Base-by-base conservation (phyloP, 345 rosid species). In the Linum tenue region DNA sequence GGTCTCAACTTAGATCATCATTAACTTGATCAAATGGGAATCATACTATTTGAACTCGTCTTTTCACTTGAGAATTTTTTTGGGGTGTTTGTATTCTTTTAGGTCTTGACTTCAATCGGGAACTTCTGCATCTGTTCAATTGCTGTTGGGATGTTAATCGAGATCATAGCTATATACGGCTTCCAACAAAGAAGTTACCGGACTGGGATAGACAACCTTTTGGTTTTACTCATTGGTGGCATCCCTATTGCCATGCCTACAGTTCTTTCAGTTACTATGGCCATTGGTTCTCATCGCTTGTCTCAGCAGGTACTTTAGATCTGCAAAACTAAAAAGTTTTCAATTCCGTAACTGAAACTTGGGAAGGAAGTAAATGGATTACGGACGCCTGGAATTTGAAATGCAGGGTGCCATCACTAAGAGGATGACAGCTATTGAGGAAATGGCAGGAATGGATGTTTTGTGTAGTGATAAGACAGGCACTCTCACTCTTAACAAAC, bases 221-320 rank as follows among this genome's bases (percentile, higher is more conserved):
- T 87, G 3, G 96, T 89, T 72, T 78, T 92, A 64, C 89, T 92
- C 65, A 92, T 87, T 41, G 98, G 98, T 72, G 98, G 96, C 74
- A 92, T 92, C 78, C 98, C 98, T 44, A 92, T 92, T 67, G 98
- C 98, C 67, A 89, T 92, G 96, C 96, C 96, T 6, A 92, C 98
- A 0, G 98, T 92, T 71, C 92, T 92, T 80, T 92, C 98, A 38
- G 98, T 91, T 57, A 89, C 96, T 6, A 89, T 89, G 98, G 98
- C 98, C 0, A 89, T 91, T 41, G 96, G 95, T 67, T 86, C 98
- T 12, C 96, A 84, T 71, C 88, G 92, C 44, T 71, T 89, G 37
- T 88, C 96, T 39, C 92, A 84, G 58, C 96, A 91, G 85, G 97
- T 86, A 4, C 8, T 40, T 66, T 39, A 60, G 39, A 4, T 11